phyloP scores from a whole-genome alignment of 169 alveolate species.

The Plasmodium knowlesi region DNA sequence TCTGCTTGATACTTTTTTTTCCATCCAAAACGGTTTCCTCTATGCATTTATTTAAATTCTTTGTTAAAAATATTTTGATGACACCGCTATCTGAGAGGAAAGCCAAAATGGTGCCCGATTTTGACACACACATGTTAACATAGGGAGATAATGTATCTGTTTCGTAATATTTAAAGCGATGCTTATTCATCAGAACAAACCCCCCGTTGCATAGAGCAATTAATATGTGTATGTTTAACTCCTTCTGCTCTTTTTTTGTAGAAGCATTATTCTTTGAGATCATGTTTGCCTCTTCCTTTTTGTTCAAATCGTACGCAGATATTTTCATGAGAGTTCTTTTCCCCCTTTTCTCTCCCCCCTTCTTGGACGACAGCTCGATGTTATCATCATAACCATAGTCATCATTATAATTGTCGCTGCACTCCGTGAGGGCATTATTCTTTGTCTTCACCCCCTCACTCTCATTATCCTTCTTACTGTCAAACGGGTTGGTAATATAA shows the following conservation, averaged over 20 bases:
- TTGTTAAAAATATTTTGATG: slow-evolving; percentile 73
- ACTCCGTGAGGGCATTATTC: slow-evolving; percentile 12
- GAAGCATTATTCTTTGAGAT: background rate
- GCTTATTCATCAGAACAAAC: slow-evolving; percentile 31
- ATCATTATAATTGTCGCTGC: slow-evolving; percentile 34
- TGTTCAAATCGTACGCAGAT: slow-evolving; percentile 56
- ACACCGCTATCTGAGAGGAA: slow-evolving; percentile 55
- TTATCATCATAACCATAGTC: background rate
- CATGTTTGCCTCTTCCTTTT: background rate
- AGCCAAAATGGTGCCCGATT: slow-evolving; percentile 64
- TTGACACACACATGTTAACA: slow-evolving; percentile 61
- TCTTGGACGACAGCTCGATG: background rate
- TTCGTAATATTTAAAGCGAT: slow-evolving; percentile 46
- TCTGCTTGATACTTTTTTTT: slow-evolving; percentile 73
- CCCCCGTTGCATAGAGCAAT: slow-evolving; percentile 56
- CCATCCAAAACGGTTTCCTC: slow-evolving; percentile 73
- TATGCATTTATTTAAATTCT: slow-evolving; percentile 47
- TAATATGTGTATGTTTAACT: slow-evolving; percentile 47
- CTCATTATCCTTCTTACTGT: slow-evolving; percentile 35
- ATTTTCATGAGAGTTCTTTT: slow-evolving; percentile 23
- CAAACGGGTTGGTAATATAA: slow-evolving; percentile 61
- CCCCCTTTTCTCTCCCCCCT: background rate
- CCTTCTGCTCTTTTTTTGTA: slow-evolving; percentile 3
- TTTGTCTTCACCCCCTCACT: slow-evolving; percentile 10
- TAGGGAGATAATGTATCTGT: slow-evolving; percentile 15